Evolutionary conservation across 1,284 basidiomycete species (phyloP).

Genomic region (Puccinia novopanici): DNA sequence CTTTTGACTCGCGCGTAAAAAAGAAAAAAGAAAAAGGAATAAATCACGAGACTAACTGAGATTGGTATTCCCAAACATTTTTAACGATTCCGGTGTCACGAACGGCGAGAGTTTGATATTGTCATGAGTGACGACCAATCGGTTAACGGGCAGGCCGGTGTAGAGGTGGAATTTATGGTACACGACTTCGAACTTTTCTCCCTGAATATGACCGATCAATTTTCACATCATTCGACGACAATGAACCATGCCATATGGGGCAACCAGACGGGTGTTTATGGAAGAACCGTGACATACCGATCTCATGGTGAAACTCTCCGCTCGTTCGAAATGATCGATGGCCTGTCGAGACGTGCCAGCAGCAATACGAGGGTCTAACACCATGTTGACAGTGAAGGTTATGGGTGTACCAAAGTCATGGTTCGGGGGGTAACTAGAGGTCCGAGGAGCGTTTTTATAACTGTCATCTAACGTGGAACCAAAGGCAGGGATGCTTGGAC

Average conservation of each 20-base stretch:
- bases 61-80: constrained; percentile 16
- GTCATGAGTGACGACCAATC: constrained; percentile 29
- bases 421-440: neutral
- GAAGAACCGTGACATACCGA: constrained; percentile 1
- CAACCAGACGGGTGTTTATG: neutral
- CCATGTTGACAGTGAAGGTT: constrained; percentile 19
- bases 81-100: constrained; percentile 38
- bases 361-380: constrained; percentile 28
- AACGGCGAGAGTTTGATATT: constrained; percentile 47
- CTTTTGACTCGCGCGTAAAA: too few species aligned
- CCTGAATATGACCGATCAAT: neutral
- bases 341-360: neutral
- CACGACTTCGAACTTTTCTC: constrained; percentile 21
- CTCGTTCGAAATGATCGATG: neutral
- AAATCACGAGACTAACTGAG: constrained; percentile 6
- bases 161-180: constrained; percentile 1
- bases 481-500: neutral
- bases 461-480: neutral
- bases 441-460: neutral
- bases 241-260: too few species aligned
- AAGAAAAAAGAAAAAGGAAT: neutral
- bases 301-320: neutral
- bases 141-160: constrained; percentile 6
- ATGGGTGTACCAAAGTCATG: neutral
- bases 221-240: too few species aligned